Conservation (phyloP, 768 basidiomycete genomes). For the Melanogaster broomeanus region DNA sequence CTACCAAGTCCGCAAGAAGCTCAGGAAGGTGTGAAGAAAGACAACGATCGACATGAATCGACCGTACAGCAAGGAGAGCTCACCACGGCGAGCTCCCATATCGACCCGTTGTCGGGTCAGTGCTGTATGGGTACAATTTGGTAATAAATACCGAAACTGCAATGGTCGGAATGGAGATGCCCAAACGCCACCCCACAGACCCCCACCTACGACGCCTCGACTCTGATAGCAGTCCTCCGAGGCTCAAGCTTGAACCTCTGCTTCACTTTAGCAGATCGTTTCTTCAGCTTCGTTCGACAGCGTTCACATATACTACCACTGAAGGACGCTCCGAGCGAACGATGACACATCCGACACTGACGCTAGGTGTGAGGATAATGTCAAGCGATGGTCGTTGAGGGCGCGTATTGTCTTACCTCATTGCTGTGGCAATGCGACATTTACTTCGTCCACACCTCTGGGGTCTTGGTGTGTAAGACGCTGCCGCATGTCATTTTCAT, state of each 20-base stretch:
- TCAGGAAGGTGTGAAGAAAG: too few species aligned
- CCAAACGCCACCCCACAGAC: too few species aligned
- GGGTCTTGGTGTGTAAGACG: neutral
- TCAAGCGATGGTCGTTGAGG: neutral
- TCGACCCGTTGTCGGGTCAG: too few species aligned
- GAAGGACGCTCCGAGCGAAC: conserved; percentile 29
- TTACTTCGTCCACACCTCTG: neutral
- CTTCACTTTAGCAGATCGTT: conserved; percentile 44
- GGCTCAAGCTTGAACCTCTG: conserved; percentile 48
- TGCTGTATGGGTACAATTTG: neutral
- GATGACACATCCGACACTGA: conserved; percentile 38
- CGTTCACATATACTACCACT: conserved; percentile 42
- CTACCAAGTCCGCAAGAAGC: too few species aligned
- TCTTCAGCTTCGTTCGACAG: conserved; percentile 47
- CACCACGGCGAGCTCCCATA: too few species aligned
- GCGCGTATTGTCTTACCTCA: too few species aligned
- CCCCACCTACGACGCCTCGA: neutral
- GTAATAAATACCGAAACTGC: neutral
- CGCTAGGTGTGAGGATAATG: conserved; percentile 6
- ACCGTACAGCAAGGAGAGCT: too few species aligned
- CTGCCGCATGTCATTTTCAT: neutral
- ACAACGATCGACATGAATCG: too few species aligned
- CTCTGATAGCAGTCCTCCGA: neutral
- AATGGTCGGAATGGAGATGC: too few species aligned
- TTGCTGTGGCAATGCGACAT: conserved; percentile 6